Percentiles rank a stretch among this genome's conserved stretches.
Evolutionary conservation across 345 rosid genomes (phyloP).

Genomic region (Microthlaspi erraticum): DNA sequence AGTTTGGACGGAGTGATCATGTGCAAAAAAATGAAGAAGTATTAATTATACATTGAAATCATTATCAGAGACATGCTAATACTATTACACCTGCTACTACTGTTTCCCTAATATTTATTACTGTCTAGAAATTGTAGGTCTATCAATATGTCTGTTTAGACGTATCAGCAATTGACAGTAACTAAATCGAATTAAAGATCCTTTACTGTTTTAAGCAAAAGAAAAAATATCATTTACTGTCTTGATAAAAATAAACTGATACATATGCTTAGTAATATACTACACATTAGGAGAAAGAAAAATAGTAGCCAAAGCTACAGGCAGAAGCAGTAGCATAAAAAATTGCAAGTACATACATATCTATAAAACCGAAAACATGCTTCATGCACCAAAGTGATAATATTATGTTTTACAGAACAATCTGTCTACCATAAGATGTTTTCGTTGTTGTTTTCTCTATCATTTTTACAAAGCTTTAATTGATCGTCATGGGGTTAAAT

Average conservation of each 20-base stretch:
- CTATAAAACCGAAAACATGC: background rate
- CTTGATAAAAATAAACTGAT: background rate
- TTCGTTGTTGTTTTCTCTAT: slow-evolving; percentile 7
- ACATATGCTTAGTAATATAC: background rate
- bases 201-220: background rate
- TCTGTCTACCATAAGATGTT: background rate
- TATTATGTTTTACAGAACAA: background rate
- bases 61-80: slow-evolving; percentile 34
- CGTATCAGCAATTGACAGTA: slow-evolving; percentile 39
- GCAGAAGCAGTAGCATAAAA: background rate
- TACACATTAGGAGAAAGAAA: background rate
- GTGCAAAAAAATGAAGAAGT: background rate
- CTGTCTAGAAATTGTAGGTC: slow-evolving; percentile 27
- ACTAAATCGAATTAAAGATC: slow-evolving; percentile 34
- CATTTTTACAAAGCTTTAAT: slow-evolving; percentile 13
- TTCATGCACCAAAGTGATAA: background rate
- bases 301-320: background rate
- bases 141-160: slow-evolving; percentile 32
- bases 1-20: background rate
- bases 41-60: slow-evolving; percentile 20
- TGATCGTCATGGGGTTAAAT: slow-evolving; percentile 9
- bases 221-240: background rate
- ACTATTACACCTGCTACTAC: slow-evolving; percentile 40
- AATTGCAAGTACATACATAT: background rate
- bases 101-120: slow-evolving; percentile 33